Percentiles rank a stretch among this genome's conserved stretches.
phyloP scores from a whole-genome alignment of 2,329 filamentous ascomycete genomes.

The Colletotrichum liriopes region DNA sequence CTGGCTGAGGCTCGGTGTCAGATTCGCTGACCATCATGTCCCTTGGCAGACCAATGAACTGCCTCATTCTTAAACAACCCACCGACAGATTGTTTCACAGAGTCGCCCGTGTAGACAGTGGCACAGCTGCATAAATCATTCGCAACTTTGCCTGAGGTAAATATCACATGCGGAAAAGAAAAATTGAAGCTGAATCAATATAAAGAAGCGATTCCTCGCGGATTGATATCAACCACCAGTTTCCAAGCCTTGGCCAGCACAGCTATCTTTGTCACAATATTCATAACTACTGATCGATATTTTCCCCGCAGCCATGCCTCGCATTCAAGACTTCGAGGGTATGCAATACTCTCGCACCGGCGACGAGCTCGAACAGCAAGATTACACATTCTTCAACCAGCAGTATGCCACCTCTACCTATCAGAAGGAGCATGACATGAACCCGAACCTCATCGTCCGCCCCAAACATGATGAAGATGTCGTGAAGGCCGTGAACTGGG shows the following conservation, averaged over 20 bases:
- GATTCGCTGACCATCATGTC: constrained; percentile 1
- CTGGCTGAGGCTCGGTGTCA: not conserved
- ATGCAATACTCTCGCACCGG: constrained; percentile 32
- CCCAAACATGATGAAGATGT: constrained; percentile 62
- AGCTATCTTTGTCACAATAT: not conserved
- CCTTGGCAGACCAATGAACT: not conserved
- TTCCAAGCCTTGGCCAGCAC: not conserved
- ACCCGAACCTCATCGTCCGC: constrained; percentile 61
- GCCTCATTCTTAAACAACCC: not conserved
- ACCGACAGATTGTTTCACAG: not conserved
- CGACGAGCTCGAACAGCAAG: constrained; percentile 23
- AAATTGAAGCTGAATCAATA: not conserved
- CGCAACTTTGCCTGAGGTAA: too few relatives aligned
- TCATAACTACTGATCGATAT: not conserved
- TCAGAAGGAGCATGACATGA: constrained; percentile 58
- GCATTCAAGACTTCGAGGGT: constrained; percentile 34
- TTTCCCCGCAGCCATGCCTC: constrained; percentile 10
- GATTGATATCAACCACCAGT: not conserved
- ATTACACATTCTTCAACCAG: constrained; percentile 43
- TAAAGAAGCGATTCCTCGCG: not conserved
- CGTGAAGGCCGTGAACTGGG: constrained; percentile 56
- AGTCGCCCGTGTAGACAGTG: not conserved
- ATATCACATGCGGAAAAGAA: not conserved
- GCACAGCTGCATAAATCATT: not conserved
- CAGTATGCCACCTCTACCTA: constrained; percentile 63